Base-by-base conservation (phyloP, 257 asterid species). In the Coffea eugenioides region DNA sequence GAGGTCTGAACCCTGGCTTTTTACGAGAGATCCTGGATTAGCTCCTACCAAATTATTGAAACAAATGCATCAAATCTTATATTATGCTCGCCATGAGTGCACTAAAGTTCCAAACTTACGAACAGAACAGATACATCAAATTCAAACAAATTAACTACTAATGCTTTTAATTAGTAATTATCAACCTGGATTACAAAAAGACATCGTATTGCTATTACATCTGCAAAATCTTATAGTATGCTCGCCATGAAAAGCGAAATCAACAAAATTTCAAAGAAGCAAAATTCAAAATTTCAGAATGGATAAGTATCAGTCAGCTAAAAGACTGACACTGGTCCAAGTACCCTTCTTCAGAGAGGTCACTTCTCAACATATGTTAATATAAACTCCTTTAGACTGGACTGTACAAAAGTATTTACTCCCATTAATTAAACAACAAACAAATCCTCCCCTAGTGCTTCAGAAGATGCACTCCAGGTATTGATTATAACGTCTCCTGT, bases 401-500 rank as follows among this genome's bases (percentile, higher is more conserved):
- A 39, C 69, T 72, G 21, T 34, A 48, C 82, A 12, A 34, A 79
- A 45, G 13, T 57, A 57, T 57, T 13, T 45, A 56, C 59, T 46
- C 21, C 49, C 20, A 7, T 0, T 11, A 64, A 56, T 15, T 7
- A 54, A 52, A 11, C 81, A 52, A 11, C 81, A 48, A 64, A 51
- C 71, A 18, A n/a, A 18, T 14, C 45, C 18, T n/a, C 34, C 34
- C 34, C 34, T 31, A 16, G n/a, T 41, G n/a, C 67, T 20, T 85
- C 81, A 90, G 45, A 82, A 80, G 65, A 85, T 70, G 83, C 82
- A 84, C 59, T 86, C 86, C 61, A 90, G 79, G 83, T 93, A 91
- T 54, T 66, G 80, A 73, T 84, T 71, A 56, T 81, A 80, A 48
- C 49, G 87, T 68, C 74, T 86, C 36, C 88, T 71, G 69, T 90